Percentiles rank a stretch among this genome's conserved stretches.
Evolutionary conservation across 768 basidiomycete genomes (phyloP).

Genomic region (Guyanaporus albipodus): DNA sequence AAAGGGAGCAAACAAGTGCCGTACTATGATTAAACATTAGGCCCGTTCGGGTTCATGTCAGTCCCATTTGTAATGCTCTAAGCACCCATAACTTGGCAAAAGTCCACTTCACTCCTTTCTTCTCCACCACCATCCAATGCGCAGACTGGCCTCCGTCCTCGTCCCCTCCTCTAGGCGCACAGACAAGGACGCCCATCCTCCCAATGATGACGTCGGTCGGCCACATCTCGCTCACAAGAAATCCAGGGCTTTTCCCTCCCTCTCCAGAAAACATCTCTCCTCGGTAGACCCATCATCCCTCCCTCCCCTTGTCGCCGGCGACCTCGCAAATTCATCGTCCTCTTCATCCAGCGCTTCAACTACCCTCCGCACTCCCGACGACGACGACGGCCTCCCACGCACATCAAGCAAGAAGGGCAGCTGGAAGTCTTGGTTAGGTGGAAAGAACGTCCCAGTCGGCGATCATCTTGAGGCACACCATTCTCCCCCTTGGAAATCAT

Average conservation of each 20-base stretch:
- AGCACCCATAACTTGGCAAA: slow-evolving; percentile 12
- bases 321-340: slow-evolving; percentile 50
- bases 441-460: slow-evolving; percentile 30
- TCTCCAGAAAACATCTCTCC: slow-evolving; percentile 26
- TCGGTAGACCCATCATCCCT: slow-evolving; percentile 12
- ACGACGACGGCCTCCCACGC: slow-evolving; percentile 46
- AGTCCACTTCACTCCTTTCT: slow-evolving; percentile 20
- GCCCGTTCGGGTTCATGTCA: slow-evolving; percentile 9
- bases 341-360: slow-evolving; percentile 58
- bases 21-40: slow-evolving; percentile 4
- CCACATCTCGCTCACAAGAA: slow-evolving; percentile 21
- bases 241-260: slow-evolving; percentile 22
- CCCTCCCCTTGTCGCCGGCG: slow-evolving; percentile 22
- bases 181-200: slow-evolving; percentile 23
- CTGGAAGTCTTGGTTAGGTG: slow-evolving; percentile 57
- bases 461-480: slow-evolving; percentile 27
- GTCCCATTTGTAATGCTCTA: slow-evolving; percentile 37
- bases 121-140: slow-evolving; percentile 43
- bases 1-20: too few species aligned
- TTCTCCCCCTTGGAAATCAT: slow-evolving; percentile 32
- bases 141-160: slow-evolving; percentile 62
- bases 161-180: slow-evolving; percentile 37
- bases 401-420: slow-evolving; percentile 40
- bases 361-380: slow-evolving; percentile 56
- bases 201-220: slow-evolving; percentile 11